Base-by-base conservation (phyloP, 2,329 filamentous ascomycete genomes). In the Neofusicoccum kwambonambiense region DNA sequence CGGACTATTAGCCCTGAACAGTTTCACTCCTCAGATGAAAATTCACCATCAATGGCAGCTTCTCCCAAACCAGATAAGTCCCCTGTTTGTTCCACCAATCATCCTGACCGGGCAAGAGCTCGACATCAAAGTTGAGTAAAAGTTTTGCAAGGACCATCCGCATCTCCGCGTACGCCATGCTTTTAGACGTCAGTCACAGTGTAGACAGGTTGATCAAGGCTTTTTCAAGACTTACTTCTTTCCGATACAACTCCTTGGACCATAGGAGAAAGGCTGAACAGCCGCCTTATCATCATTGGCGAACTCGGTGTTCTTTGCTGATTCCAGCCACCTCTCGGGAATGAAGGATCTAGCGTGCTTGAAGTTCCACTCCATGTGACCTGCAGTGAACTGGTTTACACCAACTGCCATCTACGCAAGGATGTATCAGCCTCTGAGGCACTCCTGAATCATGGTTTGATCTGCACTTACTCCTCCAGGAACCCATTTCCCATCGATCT, bases 241-340 rank as follows among this genome's bases (percentile, higher is more conserved):
- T 3, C 75, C 75, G 27, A 77, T 41, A 61, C 76, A 77, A 49
- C 76, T 72, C 31, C 81, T 71, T 0, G 79, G 73, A 0, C 81
- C 82, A 42, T 77, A 71, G 0, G 75, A 78, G 68, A 84, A 84
- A 0, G 80, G 72, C 17, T 82, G 76, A 11, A 81, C 64, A n/a
- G 71, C 79, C 7, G 69, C 70, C 44, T 72, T 74, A 31, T 76
- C 69, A 44, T 77, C 74, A 64, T 51, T 42, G 68, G 65, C 17
- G 57, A 74, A 75, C 34, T 57, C 5, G 64, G 63, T 63, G 11
- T 37, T n/a, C 70, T 68, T 51, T n/a, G 72, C 66, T 1, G 72
- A 69, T 0, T 70, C 71, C 3, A 78, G 62, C 79, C 79, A 82
- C 22, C 79, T 71, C 58, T 81, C 77, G 4, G 80, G 80, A 4